These are phyloP conservation scores for Sugiyamaella smithiae DNA, from an alignment of 805 yeast species.

Conservation along the genomic window DNA sequence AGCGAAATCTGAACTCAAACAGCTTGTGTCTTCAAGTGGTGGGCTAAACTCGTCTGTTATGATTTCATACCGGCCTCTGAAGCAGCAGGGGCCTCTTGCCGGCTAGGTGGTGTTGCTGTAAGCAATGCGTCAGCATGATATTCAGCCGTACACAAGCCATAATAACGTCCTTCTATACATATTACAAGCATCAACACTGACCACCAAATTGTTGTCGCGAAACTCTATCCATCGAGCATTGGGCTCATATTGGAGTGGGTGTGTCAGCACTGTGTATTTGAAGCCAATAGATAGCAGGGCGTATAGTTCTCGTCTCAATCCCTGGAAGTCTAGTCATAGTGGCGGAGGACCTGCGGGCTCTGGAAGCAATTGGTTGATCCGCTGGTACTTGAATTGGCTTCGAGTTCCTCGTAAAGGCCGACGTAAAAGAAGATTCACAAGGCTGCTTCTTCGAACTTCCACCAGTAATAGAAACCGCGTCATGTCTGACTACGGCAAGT, in stretches of 20 bases:
- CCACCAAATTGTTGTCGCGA: neutral
- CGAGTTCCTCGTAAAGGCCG: slow-evolving; percentile 5
- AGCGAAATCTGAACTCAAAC: too few relatives aligned
- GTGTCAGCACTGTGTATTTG: neutral
- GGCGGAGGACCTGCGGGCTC: too few relatives aligned
- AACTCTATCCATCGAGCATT: neutral
- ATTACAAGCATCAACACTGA: too few relatives aligned
- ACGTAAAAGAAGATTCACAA: neutral
- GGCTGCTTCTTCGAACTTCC: neutral
- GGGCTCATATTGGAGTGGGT: neutral
- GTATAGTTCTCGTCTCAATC: neutral
- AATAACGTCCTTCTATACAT: too few relatives aligned
- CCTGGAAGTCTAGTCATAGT: neutral
- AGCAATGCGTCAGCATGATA: too few relatives aligned
- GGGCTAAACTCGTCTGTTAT: too few relatives aligned
- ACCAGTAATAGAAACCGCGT: neutral
- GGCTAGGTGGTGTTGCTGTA: too few relatives aligned
- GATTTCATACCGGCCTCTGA: too few relatives aligned
- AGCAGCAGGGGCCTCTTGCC: too few relatives aligned
- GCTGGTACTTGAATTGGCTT: slow-evolving; percentile 2
- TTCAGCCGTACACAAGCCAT: too few relatives aligned
- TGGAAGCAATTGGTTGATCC: slow-evolving; percentile 1
- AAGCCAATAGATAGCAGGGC: neutral
- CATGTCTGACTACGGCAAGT: neutral
- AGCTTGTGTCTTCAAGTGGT: too few relatives aligned